Evolutionary conservation across 164 flowering plant species (phyloP).

Genomic region (Annona squamosa): DNA sequence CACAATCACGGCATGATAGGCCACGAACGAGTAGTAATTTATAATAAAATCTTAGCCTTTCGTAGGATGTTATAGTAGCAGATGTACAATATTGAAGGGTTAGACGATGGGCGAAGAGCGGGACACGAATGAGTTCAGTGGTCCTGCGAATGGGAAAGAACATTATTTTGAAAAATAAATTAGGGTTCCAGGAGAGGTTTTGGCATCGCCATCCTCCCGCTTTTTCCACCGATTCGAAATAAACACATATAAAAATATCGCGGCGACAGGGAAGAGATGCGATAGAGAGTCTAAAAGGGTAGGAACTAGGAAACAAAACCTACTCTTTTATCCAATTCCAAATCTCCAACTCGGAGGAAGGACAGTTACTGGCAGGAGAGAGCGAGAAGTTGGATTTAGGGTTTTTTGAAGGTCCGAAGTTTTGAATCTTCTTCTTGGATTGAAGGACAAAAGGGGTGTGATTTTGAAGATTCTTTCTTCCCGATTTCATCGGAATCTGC

Average conservation of each 20-base stretch:
- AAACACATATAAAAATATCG: background rate
- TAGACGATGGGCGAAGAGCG: too few relatives aligned
- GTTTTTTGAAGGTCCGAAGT: background rate
- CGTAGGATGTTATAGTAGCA: too few relatives aligned
- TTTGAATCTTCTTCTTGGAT: background rate
- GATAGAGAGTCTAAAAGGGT: background rate
- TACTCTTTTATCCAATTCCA: background rate
- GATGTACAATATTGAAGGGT: too few relatives aligned
- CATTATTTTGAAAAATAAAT: background rate
- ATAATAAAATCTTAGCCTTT: too few relatives aligned
- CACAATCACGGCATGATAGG: too few relatives aligned
- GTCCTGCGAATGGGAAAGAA: background rate
- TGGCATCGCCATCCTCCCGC: background rate
- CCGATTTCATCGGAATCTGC: background rate
- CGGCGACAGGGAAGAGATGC: background rate
- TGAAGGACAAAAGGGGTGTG: background rate
- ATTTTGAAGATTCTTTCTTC: background rate
- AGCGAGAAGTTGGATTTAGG: background rate
- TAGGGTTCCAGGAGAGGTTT: background rate
- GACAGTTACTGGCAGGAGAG: too few relatives aligned
- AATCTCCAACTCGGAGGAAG: background rate
- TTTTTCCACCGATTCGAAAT: background rate
- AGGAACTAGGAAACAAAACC: background rate
- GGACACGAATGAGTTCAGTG: too few relatives aligned
- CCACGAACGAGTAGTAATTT: too few relatives aligned